phyloP scores from a whole-genome alignment of 306 rosid species.

The Quercus cerris region DNA sequence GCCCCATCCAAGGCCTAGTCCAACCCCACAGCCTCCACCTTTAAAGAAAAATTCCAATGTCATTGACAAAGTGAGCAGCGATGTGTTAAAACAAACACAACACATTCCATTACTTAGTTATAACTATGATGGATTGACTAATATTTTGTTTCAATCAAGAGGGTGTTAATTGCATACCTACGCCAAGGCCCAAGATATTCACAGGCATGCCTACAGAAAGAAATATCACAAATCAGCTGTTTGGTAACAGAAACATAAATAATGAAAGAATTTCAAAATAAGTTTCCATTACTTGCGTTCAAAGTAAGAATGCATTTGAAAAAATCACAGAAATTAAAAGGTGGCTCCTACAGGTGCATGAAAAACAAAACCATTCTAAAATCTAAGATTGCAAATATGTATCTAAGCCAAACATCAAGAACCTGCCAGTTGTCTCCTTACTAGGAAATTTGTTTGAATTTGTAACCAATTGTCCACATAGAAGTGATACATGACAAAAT shows the following conservation, averaged over 20 bases:
- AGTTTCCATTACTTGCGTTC: not conserved
- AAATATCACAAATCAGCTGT: conserved; percentile 1
- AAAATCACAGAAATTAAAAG: not conserved
- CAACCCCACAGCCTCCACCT: conserved; percentile 99
- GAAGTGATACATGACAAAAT: not conserved
- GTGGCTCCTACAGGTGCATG: not conserved
- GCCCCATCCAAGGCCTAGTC: conserved; percentile 99
- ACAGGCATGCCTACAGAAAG: conserved; percentile 74
- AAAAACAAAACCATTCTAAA: not conserved
- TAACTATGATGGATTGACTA: not conserved
- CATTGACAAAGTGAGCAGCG: no score
- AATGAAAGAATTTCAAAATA: not conserved
- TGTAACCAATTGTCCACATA: not conserved
- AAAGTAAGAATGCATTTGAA: not conserved
- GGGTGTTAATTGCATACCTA: conserved; percentile 45
- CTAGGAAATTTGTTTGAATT: not conserved
- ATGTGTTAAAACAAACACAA: not conserved
- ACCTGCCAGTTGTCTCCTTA: not conserved
- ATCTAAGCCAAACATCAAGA: not conserved
- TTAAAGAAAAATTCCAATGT: conserved; percentile 19
- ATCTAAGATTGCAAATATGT: not conserved
- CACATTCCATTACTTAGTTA: not conserved
- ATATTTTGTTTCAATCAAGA: conserved; percentile 1
- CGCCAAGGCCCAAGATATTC: conserved; percentile 89
- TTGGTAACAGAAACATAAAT: not conserved